phyloP scores from a whole-genome alignment of 768 basidiomycete species.

The Pilatotrama ljubarskyi region DNA sequence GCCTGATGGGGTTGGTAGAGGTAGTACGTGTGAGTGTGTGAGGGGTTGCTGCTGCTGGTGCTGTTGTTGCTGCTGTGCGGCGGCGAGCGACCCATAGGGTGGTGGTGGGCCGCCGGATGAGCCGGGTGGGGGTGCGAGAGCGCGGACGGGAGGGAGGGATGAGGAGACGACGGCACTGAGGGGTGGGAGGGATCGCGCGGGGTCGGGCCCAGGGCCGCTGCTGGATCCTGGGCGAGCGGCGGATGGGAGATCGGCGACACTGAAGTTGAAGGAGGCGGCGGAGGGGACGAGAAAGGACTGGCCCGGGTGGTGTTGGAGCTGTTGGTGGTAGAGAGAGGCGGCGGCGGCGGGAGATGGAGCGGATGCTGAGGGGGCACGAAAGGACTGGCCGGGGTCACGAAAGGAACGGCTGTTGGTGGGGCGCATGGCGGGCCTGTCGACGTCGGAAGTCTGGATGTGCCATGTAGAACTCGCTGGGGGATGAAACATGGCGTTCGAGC shows the following conservation, averaged over 20 bases:
- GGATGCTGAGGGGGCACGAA: conserved; percentile 61
- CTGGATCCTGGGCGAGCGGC: conserved; percentile 49
- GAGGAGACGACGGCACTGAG: conserved; percentile 78
- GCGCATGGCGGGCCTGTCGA: conserved; percentile 39
- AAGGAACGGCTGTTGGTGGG: conserved; percentile 61
- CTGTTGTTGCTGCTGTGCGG: conserved; percentile 38
- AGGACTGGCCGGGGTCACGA: conserved; percentile 81
- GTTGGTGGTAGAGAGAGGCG: conserved; percentile 30
- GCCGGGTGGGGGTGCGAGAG: too few species aligned
- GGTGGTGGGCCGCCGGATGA: conserved; percentile 34
- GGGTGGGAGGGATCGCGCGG: conserved; percentile 63
- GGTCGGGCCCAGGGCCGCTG: conserved; percentile 47
- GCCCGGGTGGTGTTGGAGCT: conserved; percentile 34
- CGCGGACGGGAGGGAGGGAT: conserved; percentile 48
- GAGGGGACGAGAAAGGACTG: conserved; percentile 73
- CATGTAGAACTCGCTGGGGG: conserved; percentile 31
- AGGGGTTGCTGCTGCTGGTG: conserved; percentile 36
- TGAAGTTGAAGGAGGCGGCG: conserved; percentile 48
- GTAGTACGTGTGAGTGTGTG: conserved; percentile 53
- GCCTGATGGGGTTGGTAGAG: conserved; percentile 52
- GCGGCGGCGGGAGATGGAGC: conserved; percentile 40
- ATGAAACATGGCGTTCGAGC: conserved; percentile 34
- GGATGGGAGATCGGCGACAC: conserved; percentile 38
- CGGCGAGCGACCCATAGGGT: conserved; percentile 39
- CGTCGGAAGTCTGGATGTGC: conserved; percentile 42